Evolutionary conservation across 2,329 filamentous ascomycete genomes (phyloP).

Genomic region (Leptodontidium sp.): DNA sequence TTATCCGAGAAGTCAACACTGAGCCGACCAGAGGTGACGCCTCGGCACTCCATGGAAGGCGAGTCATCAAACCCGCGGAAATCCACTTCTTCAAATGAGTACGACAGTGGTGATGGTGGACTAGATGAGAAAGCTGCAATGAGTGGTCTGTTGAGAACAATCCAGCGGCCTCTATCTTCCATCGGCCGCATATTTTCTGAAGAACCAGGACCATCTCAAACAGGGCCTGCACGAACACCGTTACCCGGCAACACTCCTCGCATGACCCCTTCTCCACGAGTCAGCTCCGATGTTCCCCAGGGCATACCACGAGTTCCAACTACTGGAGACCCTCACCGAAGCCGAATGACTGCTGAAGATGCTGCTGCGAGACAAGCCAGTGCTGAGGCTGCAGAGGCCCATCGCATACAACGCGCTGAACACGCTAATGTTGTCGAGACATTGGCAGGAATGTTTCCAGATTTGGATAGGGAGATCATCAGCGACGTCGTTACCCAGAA

Average conservation of each 20-base stretch:
- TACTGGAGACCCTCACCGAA: conserved; percentile 33
- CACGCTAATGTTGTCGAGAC: conserved; percentile 94
- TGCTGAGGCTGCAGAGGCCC: conserved; percentile 87
- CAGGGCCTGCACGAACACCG: conserved; percentile 53
- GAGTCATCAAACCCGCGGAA: conserved; percentile 64
- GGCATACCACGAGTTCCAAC: conserved; percentile 37
- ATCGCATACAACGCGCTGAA: conserved; percentile 82
- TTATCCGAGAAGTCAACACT: conserved; percentile 56
- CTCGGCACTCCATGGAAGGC: conserved; percentile 65
- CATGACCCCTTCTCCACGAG: conserved; percentile 43
- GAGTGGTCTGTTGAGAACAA: conserved; percentile 84
- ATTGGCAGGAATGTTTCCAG: conserved; percentile 94
- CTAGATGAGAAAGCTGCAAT: conserved; percentile 82
- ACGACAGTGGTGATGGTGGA: conserved; percentile 55
- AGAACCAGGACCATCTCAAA: conserved; percentile 50
- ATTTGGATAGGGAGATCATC: conserved; percentile 91
- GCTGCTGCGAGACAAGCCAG: conserved; percentile 90
- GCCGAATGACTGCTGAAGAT: conserved; percentile 75
- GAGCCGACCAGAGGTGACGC: conserved; percentile 64
- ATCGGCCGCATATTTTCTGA: conserved; percentile 96
- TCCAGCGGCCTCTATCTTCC: conserved; percentile 88
- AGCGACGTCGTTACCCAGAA: conserved; percentile 97
- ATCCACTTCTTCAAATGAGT: conserved; percentile 63
- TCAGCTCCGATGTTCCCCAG: conserved; percentile 39
- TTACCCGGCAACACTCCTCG: conserved; percentile 53